Evolutionary conservation across 805 yeast species (phyloP), one percentile per base, ranked within the genome.

Genomic region (Pichia pseudocactophila): DNA sequence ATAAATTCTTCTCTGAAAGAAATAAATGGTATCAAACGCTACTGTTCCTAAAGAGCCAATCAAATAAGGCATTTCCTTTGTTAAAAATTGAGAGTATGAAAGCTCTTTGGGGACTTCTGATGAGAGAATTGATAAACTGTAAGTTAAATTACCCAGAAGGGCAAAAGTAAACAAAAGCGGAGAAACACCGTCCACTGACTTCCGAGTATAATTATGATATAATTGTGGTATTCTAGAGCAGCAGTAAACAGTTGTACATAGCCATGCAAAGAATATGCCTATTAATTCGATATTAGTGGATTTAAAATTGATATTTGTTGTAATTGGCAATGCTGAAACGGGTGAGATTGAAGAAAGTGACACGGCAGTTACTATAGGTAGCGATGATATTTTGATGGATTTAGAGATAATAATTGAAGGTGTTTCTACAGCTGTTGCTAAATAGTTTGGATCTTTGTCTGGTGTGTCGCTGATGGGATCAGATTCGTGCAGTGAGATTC

Each of bases 41-140:
- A 88, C 72, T 0, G 97, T 88, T 7, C 97, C 96, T 0, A 86
- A 73, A 50, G 92, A 80, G 1, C 97, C 96, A 20, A 87, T 54
- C 27, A 90, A 69, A 55, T 80, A 89, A 0, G 97, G 96, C 41
- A 86, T 57, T 53, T 88, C 95, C 37, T 76, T 78, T 49, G 65
- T 50, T 22, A 87, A 61, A 55, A 83, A 89, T 42, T 50, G 50
- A 50, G 64, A 66, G 33, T 67, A 62, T 1, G 59, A 62, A 13
- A 63, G 56, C 47, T 26, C 67, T 43, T 59, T 40, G 37, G 76
- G 78, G 12, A 68, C 68, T 62, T 84, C 72, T 37, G 85, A 76
- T 1, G 81, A 68, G 34, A 88, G 51, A 22, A 90, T 87, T 7
- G 95, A 82, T 7, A 76, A 51, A 0, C 92, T 76, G 59, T 90